phyloP scores from a whole-genome alignment of 768 basidiomycete species.

The Hortiboletus flavorubellus region DNA sequence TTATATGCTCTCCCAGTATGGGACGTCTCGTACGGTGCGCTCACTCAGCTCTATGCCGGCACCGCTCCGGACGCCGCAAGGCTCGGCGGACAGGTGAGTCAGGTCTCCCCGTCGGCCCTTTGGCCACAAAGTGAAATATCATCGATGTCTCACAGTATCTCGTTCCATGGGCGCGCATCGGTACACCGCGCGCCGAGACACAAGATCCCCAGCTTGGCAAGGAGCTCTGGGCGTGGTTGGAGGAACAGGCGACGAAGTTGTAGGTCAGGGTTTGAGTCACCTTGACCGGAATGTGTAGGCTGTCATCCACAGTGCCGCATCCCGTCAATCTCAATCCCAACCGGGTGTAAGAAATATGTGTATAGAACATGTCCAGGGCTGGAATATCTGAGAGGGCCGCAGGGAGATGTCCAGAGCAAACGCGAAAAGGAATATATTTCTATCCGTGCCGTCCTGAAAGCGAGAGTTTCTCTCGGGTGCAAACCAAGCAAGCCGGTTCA shows the following conservation, averaged over 20 bases:
- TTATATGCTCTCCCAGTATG: no score
- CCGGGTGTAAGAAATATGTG: no score
- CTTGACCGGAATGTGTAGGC: not conserved
- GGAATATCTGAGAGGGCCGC: no score
- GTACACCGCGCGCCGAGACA: not conserved
- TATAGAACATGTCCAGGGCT: no score
- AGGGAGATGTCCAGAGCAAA: no score
- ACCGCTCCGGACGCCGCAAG: conserved; percentile 2
- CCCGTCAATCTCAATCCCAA: no score
- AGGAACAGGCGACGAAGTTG: conserved; percentile 4
- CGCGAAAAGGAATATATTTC: no score
- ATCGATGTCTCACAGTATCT: not conserved
- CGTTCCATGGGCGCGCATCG: conserved; percentile 6
- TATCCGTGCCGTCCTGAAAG: no score
- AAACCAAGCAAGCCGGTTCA: no score
- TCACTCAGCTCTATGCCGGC: conserved; percentile 11
- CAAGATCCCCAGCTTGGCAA: conserved; percentile 8
- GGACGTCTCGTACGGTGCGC: conserved; percentile 1
- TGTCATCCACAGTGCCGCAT: no score
- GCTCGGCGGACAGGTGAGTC: conserved; percentile 7
- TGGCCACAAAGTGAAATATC: not conserved
- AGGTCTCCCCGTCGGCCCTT: not conserved
- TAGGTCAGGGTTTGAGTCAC: not conserved
- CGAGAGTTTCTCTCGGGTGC: no score
- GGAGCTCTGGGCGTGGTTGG: conserved; percentile 12